phyloP scores from a whole-genome alignment of 2,329 filamentous ascomycete species.

The Geosmithia putterillii region DNA sequence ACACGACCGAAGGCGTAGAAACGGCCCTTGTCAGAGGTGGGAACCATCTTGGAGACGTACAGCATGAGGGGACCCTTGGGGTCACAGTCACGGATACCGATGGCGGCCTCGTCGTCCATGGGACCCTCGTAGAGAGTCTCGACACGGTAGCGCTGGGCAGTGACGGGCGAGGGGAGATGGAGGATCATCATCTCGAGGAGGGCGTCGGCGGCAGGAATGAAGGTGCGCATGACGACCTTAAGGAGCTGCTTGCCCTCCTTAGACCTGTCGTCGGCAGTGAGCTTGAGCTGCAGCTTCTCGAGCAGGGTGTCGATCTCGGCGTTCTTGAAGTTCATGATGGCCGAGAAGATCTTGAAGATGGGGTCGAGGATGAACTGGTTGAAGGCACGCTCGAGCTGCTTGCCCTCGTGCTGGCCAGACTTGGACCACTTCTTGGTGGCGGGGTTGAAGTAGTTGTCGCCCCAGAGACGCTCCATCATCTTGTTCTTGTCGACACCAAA shows the following conservation, averaged over 20 bases:
- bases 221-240: constrained; percentile 97
- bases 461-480: constrained; percentile 99
- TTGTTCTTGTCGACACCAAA: constrained; percentile 99
- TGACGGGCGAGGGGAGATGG: constrained; percentile 91
- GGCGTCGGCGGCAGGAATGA: constrained; percentile 95
- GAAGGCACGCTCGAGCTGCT: constrained; percentile 94
- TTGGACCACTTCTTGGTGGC: constrained; percentile 99
- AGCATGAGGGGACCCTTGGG: constrained; percentile 98
- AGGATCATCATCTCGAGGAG: constrained; percentile 99
- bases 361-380: constrained; percentile 99
- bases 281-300: constrained; percentile 92
- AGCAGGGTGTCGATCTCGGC: constrained; percentile 76
- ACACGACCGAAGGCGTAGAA: constrained; percentile 99
- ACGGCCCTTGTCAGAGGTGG: constrained; percentile 97
- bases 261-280: constrained; percentile 72
- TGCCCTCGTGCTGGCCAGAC: constrained; percentile 68
- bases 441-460: constrained; percentile 99
- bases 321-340: constrained; percentile 98
- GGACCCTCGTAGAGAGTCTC: constrained; percentile 99
- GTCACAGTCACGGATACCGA: constrained; percentile 97
- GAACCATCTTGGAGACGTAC: constrained; percentile 99
- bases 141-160: constrained; percentile 92
- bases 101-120: constrained; percentile 77
- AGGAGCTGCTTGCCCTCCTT: constrained; percentile 96
- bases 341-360: constrained; percentile 97